A percentile compares a stretch with the other conserved stretches of the same genome.
phyloP scores from a whole-genome alignment of 1,284 basidiomycete genomes.

The Cutaneotrichosporon sp. region DNA sequence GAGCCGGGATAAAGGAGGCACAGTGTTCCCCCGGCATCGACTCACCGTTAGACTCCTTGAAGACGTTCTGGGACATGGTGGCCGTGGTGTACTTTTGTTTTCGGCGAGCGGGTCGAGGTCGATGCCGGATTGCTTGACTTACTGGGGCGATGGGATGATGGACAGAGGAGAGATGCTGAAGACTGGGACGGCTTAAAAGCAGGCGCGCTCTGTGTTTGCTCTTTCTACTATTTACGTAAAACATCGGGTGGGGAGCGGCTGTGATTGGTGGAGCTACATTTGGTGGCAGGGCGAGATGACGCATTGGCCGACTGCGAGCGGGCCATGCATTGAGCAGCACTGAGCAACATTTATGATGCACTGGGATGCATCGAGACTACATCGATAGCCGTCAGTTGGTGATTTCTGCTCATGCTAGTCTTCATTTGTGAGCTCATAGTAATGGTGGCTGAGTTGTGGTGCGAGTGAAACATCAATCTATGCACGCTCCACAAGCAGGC shows the following conservation, averaged over 20 bases:
- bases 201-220: conserved; percentile 19
- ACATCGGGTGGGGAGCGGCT: background rate
- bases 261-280: background rate
- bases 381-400: too few relatives aligned
- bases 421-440: too few relatives aligned
- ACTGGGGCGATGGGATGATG: background rate
- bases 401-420: too few relatives aligned
- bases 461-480: too few relatives aligned
- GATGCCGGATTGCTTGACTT: background rate
- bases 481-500: too few relatives aligned
- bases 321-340: too few relatives aligned
- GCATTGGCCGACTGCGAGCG: too few relatives aligned
- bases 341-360: too few relatives aligned
- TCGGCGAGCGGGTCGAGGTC: too few relatives aligned
- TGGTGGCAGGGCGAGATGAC: background rate
- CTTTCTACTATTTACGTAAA: conserved; percentile 10
- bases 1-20: background rate
- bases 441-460: too few relatives aligned
- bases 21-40: background rate
- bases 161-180: background rate
- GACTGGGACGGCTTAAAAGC: conserved; percentile 11
- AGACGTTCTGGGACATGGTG: conserved; percentile 16
- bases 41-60: conserved; percentile 22
- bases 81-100: too few relatives aligned
- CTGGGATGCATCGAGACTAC: too few relatives aligned